A percentile compares a stretch with the other conserved stretches of the same genome.
Conservation (phyloP, 495 filamentous ascomycete genomes). For the Aspergillus ostianus region DNA sequence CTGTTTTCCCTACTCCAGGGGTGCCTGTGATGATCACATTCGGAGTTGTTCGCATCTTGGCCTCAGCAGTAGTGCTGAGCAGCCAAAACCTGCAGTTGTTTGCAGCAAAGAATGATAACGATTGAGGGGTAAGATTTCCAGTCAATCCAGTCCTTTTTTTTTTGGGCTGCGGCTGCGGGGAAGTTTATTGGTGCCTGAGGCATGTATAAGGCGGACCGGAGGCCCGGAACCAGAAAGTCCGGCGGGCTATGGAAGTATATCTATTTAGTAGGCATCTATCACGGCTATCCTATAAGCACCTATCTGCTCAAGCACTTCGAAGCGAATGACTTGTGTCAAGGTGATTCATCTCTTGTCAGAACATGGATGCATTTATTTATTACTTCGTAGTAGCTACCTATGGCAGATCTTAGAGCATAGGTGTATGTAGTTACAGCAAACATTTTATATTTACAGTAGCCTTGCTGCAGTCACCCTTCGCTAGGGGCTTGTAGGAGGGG, state of each 20-base stretch:
- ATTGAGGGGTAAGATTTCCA: background rate
- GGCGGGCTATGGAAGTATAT: no score
- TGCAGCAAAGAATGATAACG: background rate
- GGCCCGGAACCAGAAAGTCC: no score
- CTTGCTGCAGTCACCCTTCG: background rate
- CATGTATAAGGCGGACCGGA: no score
- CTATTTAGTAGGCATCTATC: background rate
- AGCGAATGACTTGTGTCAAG: no score
- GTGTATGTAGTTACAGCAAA: background rate
- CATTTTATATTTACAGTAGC: background rate
- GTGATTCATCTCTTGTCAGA: no score
- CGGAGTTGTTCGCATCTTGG: slow-evolving; percentile 58
- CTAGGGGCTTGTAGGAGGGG: background rate
- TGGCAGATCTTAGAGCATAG: background rate
- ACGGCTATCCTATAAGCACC: background rate
- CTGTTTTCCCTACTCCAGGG: slow-evolving; percentile 92
- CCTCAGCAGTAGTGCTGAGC: background rate
- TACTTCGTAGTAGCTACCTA: no score
- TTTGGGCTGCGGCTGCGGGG: background rate
- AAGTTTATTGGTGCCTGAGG: no score
- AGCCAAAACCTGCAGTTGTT: background rate
- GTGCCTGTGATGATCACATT: slow-evolving; percentile 97
- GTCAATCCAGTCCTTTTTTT: background rate
- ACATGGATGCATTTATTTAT: no score
- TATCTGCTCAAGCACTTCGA: no score